These are phyloP conservation scores for Actinomucor elegans DNA, from an alignment of 371 early-diverging fungal genomes.

Conservation along the genomic window DNA sequence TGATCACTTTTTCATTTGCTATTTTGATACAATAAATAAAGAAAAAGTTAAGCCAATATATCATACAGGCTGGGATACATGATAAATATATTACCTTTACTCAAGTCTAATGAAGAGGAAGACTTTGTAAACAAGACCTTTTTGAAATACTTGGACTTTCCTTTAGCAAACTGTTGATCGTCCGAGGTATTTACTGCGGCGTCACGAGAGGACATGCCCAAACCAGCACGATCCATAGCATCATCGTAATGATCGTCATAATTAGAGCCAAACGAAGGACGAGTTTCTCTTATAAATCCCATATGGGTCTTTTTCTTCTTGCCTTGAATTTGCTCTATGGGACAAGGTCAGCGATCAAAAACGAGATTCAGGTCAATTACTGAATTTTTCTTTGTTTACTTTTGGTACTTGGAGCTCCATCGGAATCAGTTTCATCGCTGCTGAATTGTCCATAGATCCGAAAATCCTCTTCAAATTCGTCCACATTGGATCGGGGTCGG, in stretches of 20 bases:
- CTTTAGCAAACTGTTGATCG: constrained; percentile 11
- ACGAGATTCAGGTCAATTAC: no score
- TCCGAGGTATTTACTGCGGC: background rate
- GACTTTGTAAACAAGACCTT: constrained; percentile 13
- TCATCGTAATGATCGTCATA: constrained; percentile 13
- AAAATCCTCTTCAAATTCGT: constrained; percentile 23
- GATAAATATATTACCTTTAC: background rate
- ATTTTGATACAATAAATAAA: no score
- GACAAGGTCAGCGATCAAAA: no score
- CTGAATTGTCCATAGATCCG: constrained; percentile 26
- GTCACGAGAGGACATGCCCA: constrained; percentile 2
- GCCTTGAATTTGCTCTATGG: no score
- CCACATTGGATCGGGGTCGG: constrained; percentile 15
- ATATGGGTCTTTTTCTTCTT: background rate
- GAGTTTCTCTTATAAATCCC: background rate
- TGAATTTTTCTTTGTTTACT: no score
- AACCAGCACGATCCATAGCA: constrained; percentile 11
- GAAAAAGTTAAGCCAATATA: background rate
- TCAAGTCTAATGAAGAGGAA: background rate
- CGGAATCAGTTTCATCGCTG: constrained; percentile 22
- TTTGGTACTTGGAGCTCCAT: background rate
- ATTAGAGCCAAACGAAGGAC: constrained; percentile 5
- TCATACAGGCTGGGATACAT: background rate
- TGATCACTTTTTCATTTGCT: background rate
- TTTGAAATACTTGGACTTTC: constrained; percentile 18